phyloP scores from a whole-genome alignment of 768 basidiomycete species.

The Cyclocybe cylindracea region DNA sequence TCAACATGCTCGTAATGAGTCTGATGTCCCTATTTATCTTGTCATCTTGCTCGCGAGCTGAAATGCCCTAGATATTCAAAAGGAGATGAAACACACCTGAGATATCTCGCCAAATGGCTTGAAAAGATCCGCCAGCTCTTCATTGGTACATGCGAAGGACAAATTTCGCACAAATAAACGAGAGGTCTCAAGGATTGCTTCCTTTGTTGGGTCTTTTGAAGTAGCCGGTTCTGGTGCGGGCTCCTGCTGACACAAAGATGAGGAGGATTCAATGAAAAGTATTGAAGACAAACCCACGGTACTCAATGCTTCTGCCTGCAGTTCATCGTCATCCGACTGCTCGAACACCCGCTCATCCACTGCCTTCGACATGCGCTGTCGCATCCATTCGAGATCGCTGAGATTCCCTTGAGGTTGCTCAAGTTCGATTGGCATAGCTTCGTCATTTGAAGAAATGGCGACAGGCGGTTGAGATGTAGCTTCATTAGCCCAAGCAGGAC shows the following conservation, averaged over 20 bases:
- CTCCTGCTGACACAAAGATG: background rate
- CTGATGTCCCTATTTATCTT: slow-evolving; percentile 60
- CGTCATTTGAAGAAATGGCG: slow-evolving; percentile 11
- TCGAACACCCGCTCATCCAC: slow-evolving; percentile 57
- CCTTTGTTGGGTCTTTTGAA: slow-evolving; percentile 38
- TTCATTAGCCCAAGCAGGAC: slow-evolving; percentile 69
- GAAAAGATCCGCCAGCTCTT: slow-evolving; percentile 69
- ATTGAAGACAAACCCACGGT: slow-evolving; percentile 4
- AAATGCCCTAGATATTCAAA: slow-evolving; percentile 7
- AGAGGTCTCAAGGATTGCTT: slow-evolving; percentile 70
- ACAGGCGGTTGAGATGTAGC: slow-evolving; percentile 14
- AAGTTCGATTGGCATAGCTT: slow-evolving; percentile 13
- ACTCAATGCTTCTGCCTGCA: slow-evolving; percentile 5
- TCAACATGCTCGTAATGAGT: slow-evolving; percentile 41
- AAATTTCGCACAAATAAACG: slow-evolving; percentile 94
- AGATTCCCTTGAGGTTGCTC: slow-evolving; percentile 34
- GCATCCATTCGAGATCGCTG: slow-evolving; percentile 80
- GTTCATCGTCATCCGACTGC: slow-evolving; percentile 60
- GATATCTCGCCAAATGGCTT: slow-evolving; percentile 67
- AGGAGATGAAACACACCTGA: slow-evolving; percentile 57
- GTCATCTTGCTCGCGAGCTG: slow-evolving; percentile 36
- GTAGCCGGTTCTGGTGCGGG: slow-evolving; percentile 12
- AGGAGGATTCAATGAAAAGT: background rate
- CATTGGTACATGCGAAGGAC: slow-evolving; percentile 79
- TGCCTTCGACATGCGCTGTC: slow-evolving; percentile 54